Evolutionary conservation across 495 filamentous ascomycete species (phyloP).

Genomic region (Neurospora hispaniola): DNA sequence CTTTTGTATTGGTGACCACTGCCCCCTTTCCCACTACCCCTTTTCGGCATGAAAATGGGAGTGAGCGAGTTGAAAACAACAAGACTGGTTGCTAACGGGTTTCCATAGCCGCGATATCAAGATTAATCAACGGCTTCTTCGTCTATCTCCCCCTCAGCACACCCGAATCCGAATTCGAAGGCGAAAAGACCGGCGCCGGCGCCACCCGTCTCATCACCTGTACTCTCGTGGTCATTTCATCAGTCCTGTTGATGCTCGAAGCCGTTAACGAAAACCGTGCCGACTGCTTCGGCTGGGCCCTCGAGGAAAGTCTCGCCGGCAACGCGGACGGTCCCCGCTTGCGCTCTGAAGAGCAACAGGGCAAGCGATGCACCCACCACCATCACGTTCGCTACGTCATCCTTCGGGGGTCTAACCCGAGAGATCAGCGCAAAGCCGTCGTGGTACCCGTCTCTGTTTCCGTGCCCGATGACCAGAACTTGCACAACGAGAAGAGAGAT

Average conservation of each 20-base stretch:
- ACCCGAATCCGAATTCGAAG: constrained; percentile 43
- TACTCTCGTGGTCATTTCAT: constrained; percentile 57
- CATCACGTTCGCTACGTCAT: constrained; percentile 8
- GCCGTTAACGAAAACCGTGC: constrained; percentile 55
- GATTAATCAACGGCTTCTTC: constrained; percentile 62
- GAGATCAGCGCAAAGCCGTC: not conserved
- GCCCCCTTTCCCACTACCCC: too few species aligned
- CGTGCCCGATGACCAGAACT: not conserved
- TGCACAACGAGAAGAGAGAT: not conserved
- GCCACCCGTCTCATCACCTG: constrained; percentile 60
- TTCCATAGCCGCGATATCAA: constrained; percentile 40
- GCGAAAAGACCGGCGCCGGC: constrained; percentile 37
- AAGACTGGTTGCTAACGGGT: not conserved
- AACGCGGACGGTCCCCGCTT: constrained; percentile 20
- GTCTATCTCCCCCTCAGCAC: constrained; percentile 49
- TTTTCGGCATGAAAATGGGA: not conserved
- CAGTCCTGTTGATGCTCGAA: constrained; percentile 54
- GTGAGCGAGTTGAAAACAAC: not conserved
- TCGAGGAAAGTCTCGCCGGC: constrained; percentile 36
- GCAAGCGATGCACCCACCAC: constrained; percentile 46
- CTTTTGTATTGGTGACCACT: too few species aligned
- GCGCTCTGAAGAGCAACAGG: constrained; percentile 17
- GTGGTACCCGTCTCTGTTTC: not conserved
- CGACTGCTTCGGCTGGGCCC: constrained; percentile 64
- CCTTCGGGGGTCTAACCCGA: not conserved